Evolutionary conservation across 2,329 filamentous ascomycete species (phyloP).

Genomic region (Akanthomyces uredinophilus): DNA sequence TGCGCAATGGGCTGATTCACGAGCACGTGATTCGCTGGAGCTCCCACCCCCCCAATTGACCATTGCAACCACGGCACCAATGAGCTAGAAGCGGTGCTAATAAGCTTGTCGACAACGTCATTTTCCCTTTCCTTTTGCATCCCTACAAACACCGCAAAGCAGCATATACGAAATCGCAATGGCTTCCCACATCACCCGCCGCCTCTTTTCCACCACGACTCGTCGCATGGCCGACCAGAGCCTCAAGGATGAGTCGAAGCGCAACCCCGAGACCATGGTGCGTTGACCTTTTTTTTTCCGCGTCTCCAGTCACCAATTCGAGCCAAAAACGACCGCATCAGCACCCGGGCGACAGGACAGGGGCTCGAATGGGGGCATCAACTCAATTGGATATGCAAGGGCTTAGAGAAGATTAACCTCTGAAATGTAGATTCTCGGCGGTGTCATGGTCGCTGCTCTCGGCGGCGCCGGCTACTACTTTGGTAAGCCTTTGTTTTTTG

Average conservation of each 20-base stretch:
- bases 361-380: not conserved
- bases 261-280: slow-evolving; percentile 43
- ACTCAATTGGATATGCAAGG: not conserved
- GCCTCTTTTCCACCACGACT: slow-evolving; percentile 49
- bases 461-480: slow-evolving; percentile 88
- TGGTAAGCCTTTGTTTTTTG: slow-evolving; percentile 43
- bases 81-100: not conserved
- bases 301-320: not conserved
- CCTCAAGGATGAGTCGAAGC: slow-evolving; percentile 55
- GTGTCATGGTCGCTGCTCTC: slow-evolving; percentile 85
- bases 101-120: slow-evolving; percentile 13
- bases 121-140: not conserved
- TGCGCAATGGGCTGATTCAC: slow-evolving; percentile 7
- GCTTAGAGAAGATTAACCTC: not conserved
- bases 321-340: not conserved
- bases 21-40: slow-evolving; percentile 14
- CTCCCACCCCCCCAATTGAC: not conserved
- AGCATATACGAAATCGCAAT: slow-evolving; percentile 23
- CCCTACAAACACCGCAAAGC: not conserved
- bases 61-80: not conserved
- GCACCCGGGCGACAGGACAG: not conserved
- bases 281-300: slow-evolving; percentile 31
- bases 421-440: slow-evolving; percentile 69
- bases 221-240: slow-evolving; percentile 46
- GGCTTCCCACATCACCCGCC: slow-evolving; percentile 52